Conservation (phyloP, 2,329 filamentous ascomycete species). For the Lecanicillium sp. region DNA sequence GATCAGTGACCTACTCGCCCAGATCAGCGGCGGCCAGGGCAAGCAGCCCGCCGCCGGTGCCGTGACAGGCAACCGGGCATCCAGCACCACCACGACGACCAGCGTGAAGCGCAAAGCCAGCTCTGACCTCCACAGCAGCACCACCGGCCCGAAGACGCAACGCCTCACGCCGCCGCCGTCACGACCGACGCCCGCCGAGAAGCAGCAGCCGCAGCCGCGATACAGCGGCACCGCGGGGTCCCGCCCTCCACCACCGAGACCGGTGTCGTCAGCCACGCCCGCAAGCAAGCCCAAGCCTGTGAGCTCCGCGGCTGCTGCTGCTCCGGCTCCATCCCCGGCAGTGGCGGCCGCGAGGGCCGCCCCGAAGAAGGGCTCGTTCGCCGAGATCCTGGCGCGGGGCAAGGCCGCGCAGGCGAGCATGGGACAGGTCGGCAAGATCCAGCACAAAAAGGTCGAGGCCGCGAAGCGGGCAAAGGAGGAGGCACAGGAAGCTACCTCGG, state of each 20-base stretch:
- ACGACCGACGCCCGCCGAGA: conserved; percentile 7
- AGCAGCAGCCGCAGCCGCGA: not conserved
- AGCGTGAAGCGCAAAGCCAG: conserved; percentile 52
- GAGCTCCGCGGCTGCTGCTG: conserved; percentile 20
- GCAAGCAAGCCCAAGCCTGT: conserved; percentile 16
- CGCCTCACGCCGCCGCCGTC: conserved; percentile 23
- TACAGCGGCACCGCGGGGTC: conserved; percentile 5
- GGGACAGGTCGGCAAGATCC: conserved; percentile 63
- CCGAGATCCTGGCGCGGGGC: conserved; percentile 67
- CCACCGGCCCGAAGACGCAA: conserved; percentile 36
- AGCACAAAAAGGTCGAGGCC: conserved; percentile 61
- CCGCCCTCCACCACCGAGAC: not conserved
- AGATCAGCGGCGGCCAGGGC: conserved; percentile 52
- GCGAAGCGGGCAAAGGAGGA: conserved; percentile 24
- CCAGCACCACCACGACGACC: conserved; percentile 19
- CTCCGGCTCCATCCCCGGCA: conserved; percentile 21
- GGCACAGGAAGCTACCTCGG: conserved; percentile 4
- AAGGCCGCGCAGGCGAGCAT: conserved; percentile 57
- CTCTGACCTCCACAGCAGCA: conserved; percentile 37
- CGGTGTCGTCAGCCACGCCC: not conserved
- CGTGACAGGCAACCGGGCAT: too few relatives aligned
- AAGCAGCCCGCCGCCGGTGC: conserved; percentile 28
- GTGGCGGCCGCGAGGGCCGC: conserved; percentile 36
- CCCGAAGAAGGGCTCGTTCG: conserved; percentile 68
- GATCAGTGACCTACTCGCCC: conserved; percentile 53